Evolutionary conservation across 371 early-diverging fungal genomes (phyloP).

Genomic region (Actinomucor elegans): DNA sequence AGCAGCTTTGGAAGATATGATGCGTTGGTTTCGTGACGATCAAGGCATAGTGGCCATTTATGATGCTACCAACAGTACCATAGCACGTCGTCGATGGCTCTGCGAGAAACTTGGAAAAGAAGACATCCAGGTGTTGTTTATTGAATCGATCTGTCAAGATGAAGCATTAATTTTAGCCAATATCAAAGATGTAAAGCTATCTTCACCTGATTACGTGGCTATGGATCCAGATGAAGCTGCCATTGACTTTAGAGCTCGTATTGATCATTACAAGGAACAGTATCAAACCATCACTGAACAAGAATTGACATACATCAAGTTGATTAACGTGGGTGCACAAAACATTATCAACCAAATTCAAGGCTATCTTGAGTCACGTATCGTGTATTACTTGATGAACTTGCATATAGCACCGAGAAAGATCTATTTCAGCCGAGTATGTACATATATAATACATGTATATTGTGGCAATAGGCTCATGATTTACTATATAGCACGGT

Average conservation of each 20-base stretch:
- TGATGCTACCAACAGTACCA: constrained; percentile 97
- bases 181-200: constrained; percentile 92
- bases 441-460: no score
- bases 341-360: constrained; percentile 87
- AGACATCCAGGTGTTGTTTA: constrained; percentile 89
- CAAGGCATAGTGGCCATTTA: constrained; percentile 87
- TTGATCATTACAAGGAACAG: constrained; percentile 85
- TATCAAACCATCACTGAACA: constrained; percentile 88
- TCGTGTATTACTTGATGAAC: constrained; percentile 98
- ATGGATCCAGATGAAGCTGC: constrained; percentile 67
- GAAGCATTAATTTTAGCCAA: constrained; percentile 83
- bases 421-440: constrained; percentile 85
- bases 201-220: constrained; percentile 92
- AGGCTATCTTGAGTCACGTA: constrained; percentile 92
- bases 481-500: constrained; percentile 68
- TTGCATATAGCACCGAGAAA: constrained; percentile 92
- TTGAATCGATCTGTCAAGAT: constrained; percentile 94
- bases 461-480: no score
- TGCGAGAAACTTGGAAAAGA: constrained; percentile 63
- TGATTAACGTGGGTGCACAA: constrained; percentile 92
- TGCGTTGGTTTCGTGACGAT: constrained; percentile 84
- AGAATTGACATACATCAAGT: constrained; percentile 84
- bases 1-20: constrained; percentile 87
- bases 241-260: constrained; percentile 78
- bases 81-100: constrained; percentile 74